Conservation (phyloP, 192 early-diverging fungal genomes). For the Chytriomyces sp. region DNA sequence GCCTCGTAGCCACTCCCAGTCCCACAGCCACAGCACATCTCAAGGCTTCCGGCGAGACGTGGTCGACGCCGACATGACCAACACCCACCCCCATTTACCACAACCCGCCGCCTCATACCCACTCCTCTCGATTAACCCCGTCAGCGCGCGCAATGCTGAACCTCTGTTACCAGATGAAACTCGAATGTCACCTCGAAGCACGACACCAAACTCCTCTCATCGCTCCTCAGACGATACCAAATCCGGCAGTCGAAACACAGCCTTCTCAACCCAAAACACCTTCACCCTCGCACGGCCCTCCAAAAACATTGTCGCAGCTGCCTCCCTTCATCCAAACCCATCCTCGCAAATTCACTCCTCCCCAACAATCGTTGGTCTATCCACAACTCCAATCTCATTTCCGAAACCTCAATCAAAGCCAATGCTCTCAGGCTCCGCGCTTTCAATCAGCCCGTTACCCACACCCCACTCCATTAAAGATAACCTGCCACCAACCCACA, state of each 20-base stretch:
- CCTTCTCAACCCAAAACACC: neutral
- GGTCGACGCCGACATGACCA: too few species aligned
- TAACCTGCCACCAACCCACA: constrained; percentile 27
- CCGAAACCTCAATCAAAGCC: neutral
- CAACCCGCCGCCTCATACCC: too few species aligned
- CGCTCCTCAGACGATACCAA: neutral
- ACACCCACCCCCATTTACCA: too few species aligned
- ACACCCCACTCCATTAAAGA: constrained; percentile 21
- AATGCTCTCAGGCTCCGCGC: constrained; percentile 18
- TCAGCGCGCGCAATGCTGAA: too few species aligned
- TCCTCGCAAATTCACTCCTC: neutral
- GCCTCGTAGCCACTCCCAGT: too few species aligned
- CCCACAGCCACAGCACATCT: too few species aligned
- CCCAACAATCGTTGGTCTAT: neutral
- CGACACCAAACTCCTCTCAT: neutral
- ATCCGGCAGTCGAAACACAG: neutral
- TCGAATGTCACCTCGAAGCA: neutral
- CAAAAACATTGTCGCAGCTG: neutral
- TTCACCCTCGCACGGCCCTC: neutral
- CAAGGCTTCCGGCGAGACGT: too few species aligned
- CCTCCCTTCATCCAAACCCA: neutral
- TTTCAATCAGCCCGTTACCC: constrained; percentile 26
- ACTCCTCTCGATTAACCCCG: too few species aligned
- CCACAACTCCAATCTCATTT: neutral
- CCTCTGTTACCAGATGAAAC: too few species aligned